A percentile compares a stretch with the other conserved stretches of the same genome.
phyloP scores from a whole-genome alignment of 139 green algal species.

The Marvania coccoides region DNA sequence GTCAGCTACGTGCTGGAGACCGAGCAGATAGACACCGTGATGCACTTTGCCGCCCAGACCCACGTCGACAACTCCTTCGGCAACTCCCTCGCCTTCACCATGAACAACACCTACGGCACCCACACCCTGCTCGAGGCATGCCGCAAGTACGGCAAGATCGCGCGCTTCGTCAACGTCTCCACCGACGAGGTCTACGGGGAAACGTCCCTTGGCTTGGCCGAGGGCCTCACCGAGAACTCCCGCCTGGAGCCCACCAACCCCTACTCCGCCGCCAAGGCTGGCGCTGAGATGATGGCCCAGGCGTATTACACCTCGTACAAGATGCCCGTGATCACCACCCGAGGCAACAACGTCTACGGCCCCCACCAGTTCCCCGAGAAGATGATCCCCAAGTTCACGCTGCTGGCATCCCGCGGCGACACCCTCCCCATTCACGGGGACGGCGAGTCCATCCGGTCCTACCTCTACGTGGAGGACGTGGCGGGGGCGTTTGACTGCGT shows the following conservation, averaged over 20 bases:
- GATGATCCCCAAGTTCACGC: conserved; percentile 58
- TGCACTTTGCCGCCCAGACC: conserved; percentile 98
- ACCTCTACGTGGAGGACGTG: conserved; percentile 93
- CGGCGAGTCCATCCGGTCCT: conserved; percentile 41
- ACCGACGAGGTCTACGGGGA: conserved; percentile 59
- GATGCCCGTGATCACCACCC: conserved; percentile 90
- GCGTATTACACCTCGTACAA: conserved; percentile 80
- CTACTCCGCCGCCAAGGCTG: conserved; percentile 96
- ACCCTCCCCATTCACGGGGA: conserved; percentile 65
- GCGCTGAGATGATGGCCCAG: conserved; percentile 94
- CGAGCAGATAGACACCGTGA: conserved; percentile 92
- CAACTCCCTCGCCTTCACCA: conserved; percentile 88
- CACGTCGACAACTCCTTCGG: conserved; percentile 99
- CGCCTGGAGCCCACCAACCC: conserved; percentile 93
- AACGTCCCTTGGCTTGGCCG: conserved; percentile 13
- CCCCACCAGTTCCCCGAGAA: conserved; percentile 94
- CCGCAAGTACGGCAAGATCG: conserved; percentile 66
- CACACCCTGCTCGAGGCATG: conserved; percentile 91
- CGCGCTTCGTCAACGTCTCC: conserved; percentile 90
- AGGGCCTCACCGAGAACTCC: conserved; percentile 64
- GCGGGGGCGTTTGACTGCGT: conserved; percentile 83
- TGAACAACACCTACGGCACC: conserved; percentile 96
- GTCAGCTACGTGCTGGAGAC: conserved; percentile 73
- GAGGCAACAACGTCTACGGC: conserved; percentile 99
- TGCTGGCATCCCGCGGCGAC: conserved; percentile 56